A percentile compares a stretch with the other conserved stretches of the same genome.
Evolutionary conservation across 257 asterid genomes (phyloP).

Genomic region (Solanum peruvianum): DNA sequence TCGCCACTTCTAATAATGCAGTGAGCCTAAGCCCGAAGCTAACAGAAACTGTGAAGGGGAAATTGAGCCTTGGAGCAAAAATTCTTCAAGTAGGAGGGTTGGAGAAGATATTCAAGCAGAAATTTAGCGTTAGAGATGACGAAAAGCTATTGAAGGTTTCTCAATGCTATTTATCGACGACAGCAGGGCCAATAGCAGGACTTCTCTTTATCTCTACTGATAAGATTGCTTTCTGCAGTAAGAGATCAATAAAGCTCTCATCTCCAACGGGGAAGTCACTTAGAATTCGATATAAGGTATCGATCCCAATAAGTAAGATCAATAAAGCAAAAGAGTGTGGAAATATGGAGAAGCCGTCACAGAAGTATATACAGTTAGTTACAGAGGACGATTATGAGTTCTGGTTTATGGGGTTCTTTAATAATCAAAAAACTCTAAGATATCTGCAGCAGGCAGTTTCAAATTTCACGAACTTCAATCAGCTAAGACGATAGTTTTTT

Average conservation of each 20-base stretch:
- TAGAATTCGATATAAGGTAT: slow-evolving; percentile 9
- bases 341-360: slow-evolving; percentile 19
- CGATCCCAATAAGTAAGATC: slow-evolving; percentile 24
- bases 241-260: slow-evolving; percentile 1
- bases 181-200: slow-evolving; percentile 6
- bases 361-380: slow-evolving; percentile 27
- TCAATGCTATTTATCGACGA: slow-evolving; percentile 3
- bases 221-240: slow-evolving; percentile 6
- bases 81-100: slow-evolving; percentile 11
- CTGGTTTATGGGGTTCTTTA: slow-evolving; percentile 55
- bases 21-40: slow-evolving; percentile 34
- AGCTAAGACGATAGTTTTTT: not conserved
- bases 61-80: slow-evolving; percentile 33
- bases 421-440: slow-evolving; percentile 19
- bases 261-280: slow-evolving; percentile 3
- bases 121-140: not conserved
- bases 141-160: slow-evolving; percentile 11
- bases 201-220: slow-evolving; percentile 5
- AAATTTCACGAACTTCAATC: not conserved
- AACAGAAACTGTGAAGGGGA: slow-evolving; percentile 34
- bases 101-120: slow-evolving; percentile 4
- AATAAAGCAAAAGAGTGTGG: slow-evolving; percentile 13
- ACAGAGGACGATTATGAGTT: slow-evolving; percentile 36
- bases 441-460: slow-evolving; percentile 20
- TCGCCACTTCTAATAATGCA: not conserved